Conservation (phyloP, 192 early-diverging fungal species). For the Oehlia diaphana region DNA sequence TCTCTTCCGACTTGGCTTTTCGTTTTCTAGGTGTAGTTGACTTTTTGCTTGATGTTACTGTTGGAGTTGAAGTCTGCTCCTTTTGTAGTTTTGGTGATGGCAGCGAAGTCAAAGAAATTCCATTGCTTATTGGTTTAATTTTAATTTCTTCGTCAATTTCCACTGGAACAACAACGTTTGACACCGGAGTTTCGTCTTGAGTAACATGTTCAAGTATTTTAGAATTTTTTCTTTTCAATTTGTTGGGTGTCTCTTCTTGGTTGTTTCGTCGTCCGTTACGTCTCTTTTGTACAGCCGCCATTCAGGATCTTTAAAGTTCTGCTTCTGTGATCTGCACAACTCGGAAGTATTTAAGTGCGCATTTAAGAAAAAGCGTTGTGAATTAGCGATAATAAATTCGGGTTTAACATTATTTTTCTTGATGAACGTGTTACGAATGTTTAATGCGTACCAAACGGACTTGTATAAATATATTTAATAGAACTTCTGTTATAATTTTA, state of each 20-base stretch:
- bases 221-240: neutral
- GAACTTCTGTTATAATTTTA: neutral
- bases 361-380: neutral
- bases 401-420: neutral
- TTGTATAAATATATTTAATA: neutral
- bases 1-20: neutral
- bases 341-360: neutral
- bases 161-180: neutral
- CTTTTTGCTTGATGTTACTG: neutral
- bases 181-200: neutral
- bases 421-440: neutral
- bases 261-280: neutral
- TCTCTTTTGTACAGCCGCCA: neutral
- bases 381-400: neutral
- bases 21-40: neutral
- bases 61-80: neutral
- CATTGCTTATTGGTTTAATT: neutral
- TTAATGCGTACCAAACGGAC: neutral
- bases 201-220: neutral
- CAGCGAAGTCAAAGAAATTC: neutral
- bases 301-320: neutral
- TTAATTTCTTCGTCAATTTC: neutral
- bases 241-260: neutral
- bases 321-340: neutral
- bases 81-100: neutral